Base-by-base conservation (phyloP, 768 basidiomycete species). In the Leccinum subgranulosum region DNA sequence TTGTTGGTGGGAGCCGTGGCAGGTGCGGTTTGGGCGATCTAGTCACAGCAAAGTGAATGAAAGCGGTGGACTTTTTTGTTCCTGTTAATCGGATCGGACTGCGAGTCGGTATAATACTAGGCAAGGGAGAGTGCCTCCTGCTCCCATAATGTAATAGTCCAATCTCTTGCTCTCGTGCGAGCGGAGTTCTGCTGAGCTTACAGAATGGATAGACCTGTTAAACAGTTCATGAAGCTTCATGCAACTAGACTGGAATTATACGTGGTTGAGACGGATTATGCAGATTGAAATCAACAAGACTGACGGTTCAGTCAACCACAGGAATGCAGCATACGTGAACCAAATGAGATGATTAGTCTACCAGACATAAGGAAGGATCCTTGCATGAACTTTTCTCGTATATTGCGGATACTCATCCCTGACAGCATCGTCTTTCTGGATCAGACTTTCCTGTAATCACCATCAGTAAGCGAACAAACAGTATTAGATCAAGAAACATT, bases 401-500 rank as follows among this genome's bases (percentile, higher is more conserved):
- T 73, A 73, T 14, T 50, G 53, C n/a, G 5, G 54, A 49, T 73
- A 73, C n/a, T 69, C 71, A 4, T 59, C 56, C 45, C 58, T 63
- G 49, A 69, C 47, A 0, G 12, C 43, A 2, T 59, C 56, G 34
- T 68, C 69, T 29, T 60, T 57, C 48, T 63, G 59, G 19, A 73
- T 73, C 6, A 71, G n/a, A 15, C 47, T 56, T 58, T 73, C 72
- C 72, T 73, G 17, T 6, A 33, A 25, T 23, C 7, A 11, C 9
- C 28, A 34, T 49, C 41, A 53, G 15, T 19, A 47, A 19, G 12
- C 8, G 19, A 33, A 7, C 2, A 27, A 43, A 5, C 2, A 17
- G 5, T 0, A 31, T 17, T 39, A 14, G 25, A 52, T 17, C 17
- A 25, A 34, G 34, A 29, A 19, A 50, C 56, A 1, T 47, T 56